These are phyloP conservation scores for Xylariales sp. DNA, from an alignment of 2,329 filamentous ascomycete species.

Conservation along the genomic window DNA sequence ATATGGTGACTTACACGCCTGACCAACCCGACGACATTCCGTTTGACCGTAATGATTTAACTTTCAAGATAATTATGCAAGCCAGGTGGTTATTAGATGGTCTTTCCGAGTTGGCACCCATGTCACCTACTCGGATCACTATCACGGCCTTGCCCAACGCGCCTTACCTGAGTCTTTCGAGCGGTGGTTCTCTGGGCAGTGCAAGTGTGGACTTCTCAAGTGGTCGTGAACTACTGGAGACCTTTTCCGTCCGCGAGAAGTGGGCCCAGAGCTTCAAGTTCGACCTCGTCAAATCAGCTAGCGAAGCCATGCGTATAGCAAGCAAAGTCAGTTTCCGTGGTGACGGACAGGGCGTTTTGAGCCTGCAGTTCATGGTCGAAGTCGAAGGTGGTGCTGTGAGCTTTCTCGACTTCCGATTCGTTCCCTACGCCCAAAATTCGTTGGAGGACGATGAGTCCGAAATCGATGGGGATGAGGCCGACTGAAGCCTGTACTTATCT, in stretches of 20 bases:
- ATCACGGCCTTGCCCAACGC: constrained; percentile 59
- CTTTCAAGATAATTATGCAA: constrained; percentile 94
- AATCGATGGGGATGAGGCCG: constrained; percentile 28
- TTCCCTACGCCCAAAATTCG: constrained; percentile 59
- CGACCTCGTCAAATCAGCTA: constrained; percentile 75
- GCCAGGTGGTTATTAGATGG: constrained; percentile 68
- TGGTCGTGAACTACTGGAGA: constrained; percentile 66
- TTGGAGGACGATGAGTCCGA: constrained; percentile 51
- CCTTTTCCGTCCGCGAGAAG: constrained; percentile 58
- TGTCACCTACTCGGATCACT: constrained; percentile 68
- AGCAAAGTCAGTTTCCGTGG: constrained; percentile 89
- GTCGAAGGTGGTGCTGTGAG: constrained; percentile 64
- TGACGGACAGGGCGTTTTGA: constrained; percentile 85
- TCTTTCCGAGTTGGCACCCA: constrained; percentile 62
- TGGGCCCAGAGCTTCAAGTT: constrained; percentile 80
- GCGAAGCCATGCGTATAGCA: constrained; percentile 87
- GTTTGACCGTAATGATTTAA: constrained; percentile 72
- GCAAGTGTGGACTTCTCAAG: constrained; percentile 64
- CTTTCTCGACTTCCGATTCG: constrained; percentile 80
- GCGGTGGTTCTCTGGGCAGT: constrained; percentile 53
- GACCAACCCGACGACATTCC: constrained; percentile 77
- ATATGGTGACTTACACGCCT: constrained; percentile 81
- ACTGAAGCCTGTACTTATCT: background rate
- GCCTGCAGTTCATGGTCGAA: constrained; percentile 94
- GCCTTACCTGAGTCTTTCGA: constrained; percentile 73